Base-by-base conservation (phyloP, 78 protist genomes). In the Dictyostelium brefeldianum region DNA sequence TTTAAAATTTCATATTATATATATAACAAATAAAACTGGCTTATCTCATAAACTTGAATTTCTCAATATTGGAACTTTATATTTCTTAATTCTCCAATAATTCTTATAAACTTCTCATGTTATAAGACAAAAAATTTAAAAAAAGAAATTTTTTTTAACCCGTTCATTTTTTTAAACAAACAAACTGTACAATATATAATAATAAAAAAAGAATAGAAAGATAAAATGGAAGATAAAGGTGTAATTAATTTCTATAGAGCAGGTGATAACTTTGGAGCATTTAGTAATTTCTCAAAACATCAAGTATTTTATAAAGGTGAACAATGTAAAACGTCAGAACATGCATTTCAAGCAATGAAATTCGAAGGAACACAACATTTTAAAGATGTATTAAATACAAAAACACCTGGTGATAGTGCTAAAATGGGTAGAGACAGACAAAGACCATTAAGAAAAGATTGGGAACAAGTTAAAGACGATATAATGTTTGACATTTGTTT, bases 401-500 rank as follows among this genome's bases (percentile, higher is more conserved):
- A 41, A 48, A 67, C 89, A 27, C 50, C 89, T 0, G 75, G 69
- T 27, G 64, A 67, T 15, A 9, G 43, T 36, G 43, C 43, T 36
- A 36, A 36, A 36, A 36, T 36, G 43, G 43, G 43, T 36, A 36
- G 43, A 36, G 2, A 73, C 48, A 53, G 29, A 22, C 46, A 36
- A 14, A 56, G 79, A 59, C 14, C 7, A 64, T 2, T 36, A 36
- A 36, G 43, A 36, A 36, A 36, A 36, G 80, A 84, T 29, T 84
- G 91, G 91, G 91, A 84, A 7, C 12, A 10, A 12, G 25, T 70
- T 8, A 84, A 84, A 47, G 91, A 78, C 47, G 29, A 50, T 27
- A 71, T 84, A 8, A 84, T 84, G 91, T 84, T 46, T 70, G 91
- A 84, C 8, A 47, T 84, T 7, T n/a, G 36, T 69, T 71, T 84